phyloP scores from a whole-genome alignment of 1,284 basidiomycete genomes.

The Hypsizygus ulmarius region DNA sequence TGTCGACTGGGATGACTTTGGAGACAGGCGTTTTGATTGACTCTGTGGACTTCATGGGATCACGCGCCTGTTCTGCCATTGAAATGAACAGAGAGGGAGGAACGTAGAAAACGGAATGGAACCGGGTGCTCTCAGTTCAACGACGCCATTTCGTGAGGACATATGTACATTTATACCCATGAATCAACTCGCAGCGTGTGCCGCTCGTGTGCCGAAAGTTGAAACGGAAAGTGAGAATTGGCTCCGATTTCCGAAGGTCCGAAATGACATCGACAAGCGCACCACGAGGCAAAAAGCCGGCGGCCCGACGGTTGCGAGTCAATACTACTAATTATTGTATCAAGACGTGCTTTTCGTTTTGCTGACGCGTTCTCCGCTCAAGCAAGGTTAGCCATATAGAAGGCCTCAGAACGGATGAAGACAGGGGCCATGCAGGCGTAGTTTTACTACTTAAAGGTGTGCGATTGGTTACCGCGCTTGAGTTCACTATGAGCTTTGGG shows the following conservation, averaged over 20 bases:
- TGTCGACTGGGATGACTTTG: conserved; percentile 26
- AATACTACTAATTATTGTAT: background rate
- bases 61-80: too few species aligned
- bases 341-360: background rate
- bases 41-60: background rate
- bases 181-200: conserved; percentile 3
- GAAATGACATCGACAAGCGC: conserved; percentile 4
- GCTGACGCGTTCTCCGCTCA: background rate
- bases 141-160: background rate
- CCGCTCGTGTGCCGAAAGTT: too few species aligned
- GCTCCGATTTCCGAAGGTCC: conserved; percentile 14
- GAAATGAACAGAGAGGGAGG: too few species aligned
- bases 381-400: background rate
- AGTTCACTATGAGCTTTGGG: conserved; percentile 67
- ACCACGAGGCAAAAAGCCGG: background rate
- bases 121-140: background rate
- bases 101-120: background rate
- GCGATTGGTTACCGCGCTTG: conserved; percentile 68
- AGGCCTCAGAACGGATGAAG: background rate
- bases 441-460: conserved; percentile 57
- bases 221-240: conserved; percentile 4
- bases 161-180: conserved; percentile 12
- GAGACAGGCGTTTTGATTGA: conserved; percentile 1
- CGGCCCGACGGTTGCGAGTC: background rate
- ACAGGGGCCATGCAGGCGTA: background rate